Evolutionary conservation across 495 filamentous ascomycete species (phyloP).

Genomic region (Aspergillus olivimuriae): DNA sequence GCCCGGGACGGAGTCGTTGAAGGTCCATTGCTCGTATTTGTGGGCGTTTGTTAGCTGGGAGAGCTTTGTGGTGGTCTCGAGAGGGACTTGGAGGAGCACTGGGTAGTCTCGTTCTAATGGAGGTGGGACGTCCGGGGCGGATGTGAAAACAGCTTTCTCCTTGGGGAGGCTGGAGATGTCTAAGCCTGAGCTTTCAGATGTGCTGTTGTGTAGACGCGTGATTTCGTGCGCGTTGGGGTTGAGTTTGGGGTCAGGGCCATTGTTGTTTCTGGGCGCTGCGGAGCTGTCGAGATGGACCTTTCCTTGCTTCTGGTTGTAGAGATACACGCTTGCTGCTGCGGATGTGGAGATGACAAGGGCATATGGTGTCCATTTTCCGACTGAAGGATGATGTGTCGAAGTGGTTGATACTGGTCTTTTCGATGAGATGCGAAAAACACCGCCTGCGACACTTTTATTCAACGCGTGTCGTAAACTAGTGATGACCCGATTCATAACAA

Average conservation of each 20-base stretch:
- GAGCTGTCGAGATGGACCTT: background rate
- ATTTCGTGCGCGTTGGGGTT: background rate
- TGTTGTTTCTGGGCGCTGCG: background rate
- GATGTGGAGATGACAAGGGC: background rate
- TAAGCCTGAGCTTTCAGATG: no score
- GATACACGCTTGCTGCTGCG: background rate
- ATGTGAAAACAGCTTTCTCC: conserved; percentile 11
- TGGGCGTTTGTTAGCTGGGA: conserved; percentile 11
- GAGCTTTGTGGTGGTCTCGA: conserved; percentile 8
- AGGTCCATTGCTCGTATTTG: conserved; percentile 21
- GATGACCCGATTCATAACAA: no score
- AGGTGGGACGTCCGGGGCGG: conserved; percentile 14
- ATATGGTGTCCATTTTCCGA: no score
- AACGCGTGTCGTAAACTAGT: no score
- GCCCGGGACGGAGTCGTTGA: conserved; percentile 17
- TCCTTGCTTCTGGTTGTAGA: background rate
- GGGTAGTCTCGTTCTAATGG: conserved; percentile 11
- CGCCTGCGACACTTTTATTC: no score
- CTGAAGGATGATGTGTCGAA: background rate
- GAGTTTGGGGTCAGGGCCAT: background rate
- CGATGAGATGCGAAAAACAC: no score
- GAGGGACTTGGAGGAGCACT: conserved; percentile 10
- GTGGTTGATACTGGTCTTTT: background rate
- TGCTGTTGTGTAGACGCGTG: no score
- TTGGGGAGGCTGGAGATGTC: conserved; percentile 2